Percentiles rank a stretch among this genome's conserved stretches.
These are phyloP conservation scores for Coemansia javaensis DNA, from an alignment of 192 early-diverging fungal genomes.

Conservation along the genomic window DNA sequence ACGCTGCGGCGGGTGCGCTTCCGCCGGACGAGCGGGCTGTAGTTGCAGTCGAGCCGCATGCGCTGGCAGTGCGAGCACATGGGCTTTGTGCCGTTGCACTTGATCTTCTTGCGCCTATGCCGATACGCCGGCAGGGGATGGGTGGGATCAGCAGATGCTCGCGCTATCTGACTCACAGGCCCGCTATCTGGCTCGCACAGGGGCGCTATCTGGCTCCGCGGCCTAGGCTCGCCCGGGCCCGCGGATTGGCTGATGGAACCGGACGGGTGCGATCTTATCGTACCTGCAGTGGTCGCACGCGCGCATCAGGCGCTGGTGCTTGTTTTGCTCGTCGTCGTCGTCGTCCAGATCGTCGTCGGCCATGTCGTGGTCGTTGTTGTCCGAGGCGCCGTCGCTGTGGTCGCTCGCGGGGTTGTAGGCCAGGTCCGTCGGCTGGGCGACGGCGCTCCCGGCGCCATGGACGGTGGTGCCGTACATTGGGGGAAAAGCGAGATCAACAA, in stretches of 20 bases:
- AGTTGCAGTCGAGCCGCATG: conserved; percentile 50
- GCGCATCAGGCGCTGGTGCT: conserved; percentile 45
- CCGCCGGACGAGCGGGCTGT: conserved; percentile 51
- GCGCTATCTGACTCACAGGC: no score
- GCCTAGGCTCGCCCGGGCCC: no score
- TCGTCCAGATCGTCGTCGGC: conserved; percentile 13
- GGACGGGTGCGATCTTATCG: no score
- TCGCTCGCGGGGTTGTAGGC: conserved; percentile 12
- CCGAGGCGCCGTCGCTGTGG: conserved; percentile 2
- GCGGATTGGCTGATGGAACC: background rate
- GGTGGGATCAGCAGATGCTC: no score
- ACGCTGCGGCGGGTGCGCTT: conserved; percentile 50
- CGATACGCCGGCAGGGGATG: no score
- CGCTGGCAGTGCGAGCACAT: conserved; percentile 48
- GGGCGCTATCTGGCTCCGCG: background rate
- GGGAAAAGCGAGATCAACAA: background rate
- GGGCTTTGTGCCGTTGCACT: conserved; percentile 51
- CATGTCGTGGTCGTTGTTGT: conserved; percentile 9
- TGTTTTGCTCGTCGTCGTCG: conserved; percentile 15
- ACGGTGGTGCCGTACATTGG: background rate
- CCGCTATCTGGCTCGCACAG: background rate
- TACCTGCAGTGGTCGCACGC: conserved; percentile 51
- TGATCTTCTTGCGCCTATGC: conserved; percentile 50
- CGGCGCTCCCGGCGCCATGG: background rate
- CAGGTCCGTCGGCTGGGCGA: conserved; percentile 8